Evolutionary conservation across 208 protist species (phyloP).

Genomic region (Leishmania major): DNA sequence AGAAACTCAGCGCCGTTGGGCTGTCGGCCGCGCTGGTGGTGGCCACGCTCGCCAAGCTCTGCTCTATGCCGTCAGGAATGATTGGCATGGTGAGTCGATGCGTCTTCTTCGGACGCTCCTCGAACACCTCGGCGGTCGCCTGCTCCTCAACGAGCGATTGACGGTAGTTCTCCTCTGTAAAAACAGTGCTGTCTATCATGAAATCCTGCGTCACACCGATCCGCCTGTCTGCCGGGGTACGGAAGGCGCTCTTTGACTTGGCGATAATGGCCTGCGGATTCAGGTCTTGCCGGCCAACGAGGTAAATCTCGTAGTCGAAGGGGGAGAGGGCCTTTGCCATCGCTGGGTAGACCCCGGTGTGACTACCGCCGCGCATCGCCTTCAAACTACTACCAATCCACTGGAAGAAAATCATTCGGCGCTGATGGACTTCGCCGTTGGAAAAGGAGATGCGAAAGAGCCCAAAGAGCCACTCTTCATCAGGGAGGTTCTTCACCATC

Average conservation of each 20-base stretch:
- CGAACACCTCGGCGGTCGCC: constrained; percentile 4
- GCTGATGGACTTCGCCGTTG: constrained; percentile 35
- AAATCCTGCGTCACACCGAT: constrained; percentile 7
- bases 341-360: constrained; percentile 49
- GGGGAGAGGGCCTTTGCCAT: constrained; percentile 69
- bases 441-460: constrained; percentile 79
- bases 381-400: constrained; percentile 79
- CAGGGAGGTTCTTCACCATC: constrained; percentile 70
- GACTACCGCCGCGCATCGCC: constrained; percentile 34
- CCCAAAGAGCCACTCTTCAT: constrained; percentile 80
- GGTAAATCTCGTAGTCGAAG: constrained; percentile 75
- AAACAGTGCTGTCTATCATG: constrained; percentile 30
- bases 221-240: constrained; percentile 6
- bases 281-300: constrained; percentile 67
- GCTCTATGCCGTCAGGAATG: constrained; percentile 30
- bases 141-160: constrained; percentile 44
- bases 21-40: background rate
- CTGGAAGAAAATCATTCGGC: constrained; percentile 81
- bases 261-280: constrained; percentile 71
- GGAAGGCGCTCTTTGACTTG: constrained; percentile 75
- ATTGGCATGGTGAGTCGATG: constrained; percentile 9
- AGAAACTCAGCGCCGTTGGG: constrained; percentile 30
- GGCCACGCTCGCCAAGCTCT: constrained; percentile 24
- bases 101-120: constrained; percentile 3
- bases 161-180: constrained; percentile 64